A percentile compares a stretch with the other conserved stretches of the same genome.
Evolutionary conservation across 345 rosid species (phyloP).

Genomic region (Pistacia integerrima): DNA sequence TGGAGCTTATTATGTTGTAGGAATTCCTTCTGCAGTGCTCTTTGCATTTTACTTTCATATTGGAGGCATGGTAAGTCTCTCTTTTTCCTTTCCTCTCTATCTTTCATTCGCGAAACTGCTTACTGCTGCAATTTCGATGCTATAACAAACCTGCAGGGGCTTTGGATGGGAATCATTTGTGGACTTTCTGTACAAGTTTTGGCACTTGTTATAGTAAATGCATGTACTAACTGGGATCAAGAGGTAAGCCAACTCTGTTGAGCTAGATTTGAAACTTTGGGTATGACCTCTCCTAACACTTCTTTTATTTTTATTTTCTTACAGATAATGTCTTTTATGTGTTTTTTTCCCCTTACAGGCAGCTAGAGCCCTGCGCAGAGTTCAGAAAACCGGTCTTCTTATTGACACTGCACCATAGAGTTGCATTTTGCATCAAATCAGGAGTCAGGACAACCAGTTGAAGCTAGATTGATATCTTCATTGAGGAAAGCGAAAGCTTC

Average conservation of each 20-base stretch:
- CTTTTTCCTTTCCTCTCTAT: background rate
- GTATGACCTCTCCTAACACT: no score
- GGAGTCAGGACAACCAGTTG: background rate
- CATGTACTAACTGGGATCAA: constrained; percentile 37
- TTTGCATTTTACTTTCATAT: constrained; percentile 40
- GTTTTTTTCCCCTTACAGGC: constrained; percentile 20
- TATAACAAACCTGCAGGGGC: constrained; percentile 30
- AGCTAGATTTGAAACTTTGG: background rate
- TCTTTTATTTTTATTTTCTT: no score
- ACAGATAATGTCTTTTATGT: no score
- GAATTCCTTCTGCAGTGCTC: constrained; percentile 44
- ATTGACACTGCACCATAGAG: background rate
- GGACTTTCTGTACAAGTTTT: constrained; percentile 37
- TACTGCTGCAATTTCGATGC: background rate
- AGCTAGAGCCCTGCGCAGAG: constrained; percentile 27
- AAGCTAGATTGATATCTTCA: background rate
- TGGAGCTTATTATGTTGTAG: constrained; percentile 53
- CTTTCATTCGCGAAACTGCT: background rate
- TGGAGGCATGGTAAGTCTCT: constrained; percentile 45
- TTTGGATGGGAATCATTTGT: constrained; percentile 57
- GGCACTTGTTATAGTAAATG: constrained; percentile 43
- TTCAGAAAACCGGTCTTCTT: background rate
- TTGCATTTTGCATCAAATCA: background rate
- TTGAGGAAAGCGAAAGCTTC: background rate
- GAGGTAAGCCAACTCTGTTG: constrained; percentile 29